These are phyloP conservation scores for Clohesyomyces aquaticus DNA, from an alignment of 495 filamentous ascomycete species.

Conservation along the genomic window DNA sequence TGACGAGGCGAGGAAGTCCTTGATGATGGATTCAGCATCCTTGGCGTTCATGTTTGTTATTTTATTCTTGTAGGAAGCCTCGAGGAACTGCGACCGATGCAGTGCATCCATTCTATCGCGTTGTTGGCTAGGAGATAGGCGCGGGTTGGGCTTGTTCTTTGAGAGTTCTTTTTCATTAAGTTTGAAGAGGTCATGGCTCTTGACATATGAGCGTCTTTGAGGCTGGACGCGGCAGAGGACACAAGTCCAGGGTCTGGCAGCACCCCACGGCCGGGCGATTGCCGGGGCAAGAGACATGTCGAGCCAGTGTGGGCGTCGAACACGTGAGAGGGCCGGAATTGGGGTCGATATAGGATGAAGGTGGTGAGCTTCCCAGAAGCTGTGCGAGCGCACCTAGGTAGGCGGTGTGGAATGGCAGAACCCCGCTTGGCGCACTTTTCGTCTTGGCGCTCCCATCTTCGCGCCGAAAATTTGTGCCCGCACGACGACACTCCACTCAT, in stretches of 20 bases:
- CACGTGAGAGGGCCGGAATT: neutral
- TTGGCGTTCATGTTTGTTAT: neutral
- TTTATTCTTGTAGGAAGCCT: neutral
- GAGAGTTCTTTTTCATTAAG: too few relatives aligned
- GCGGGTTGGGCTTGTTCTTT: too few relatives aligned
- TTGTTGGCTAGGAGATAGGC: too few relatives aligned
- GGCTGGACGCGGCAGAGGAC: conserved; percentile 20
- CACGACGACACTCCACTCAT: too few relatives aligned
- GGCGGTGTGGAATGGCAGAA: conserved; percentile 19
- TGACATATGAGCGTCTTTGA: neutral
- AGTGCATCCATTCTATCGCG: neutral
- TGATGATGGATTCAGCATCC: neutral
- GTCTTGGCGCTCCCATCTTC: conserved; percentile 22
- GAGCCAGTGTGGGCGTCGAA: neutral
- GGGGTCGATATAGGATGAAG: too few relatives aligned
- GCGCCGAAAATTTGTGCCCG: neutral
- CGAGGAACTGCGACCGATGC: neutral
- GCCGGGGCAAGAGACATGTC: too few relatives aligned
- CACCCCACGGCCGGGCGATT: neutral
- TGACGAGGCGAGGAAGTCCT: neutral
- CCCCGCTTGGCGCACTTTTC: conserved; percentile 21
- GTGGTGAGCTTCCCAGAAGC: too few relatives aligned
- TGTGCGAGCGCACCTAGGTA: too few relatives aligned
- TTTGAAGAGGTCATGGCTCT: too few relatives aligned
- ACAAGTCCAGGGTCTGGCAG: conserved; percentile 13